Evolutionary conservation across 192 early-diverging fungal species (phyloP).

Genomic region (Coemansia sp.): DNA sequence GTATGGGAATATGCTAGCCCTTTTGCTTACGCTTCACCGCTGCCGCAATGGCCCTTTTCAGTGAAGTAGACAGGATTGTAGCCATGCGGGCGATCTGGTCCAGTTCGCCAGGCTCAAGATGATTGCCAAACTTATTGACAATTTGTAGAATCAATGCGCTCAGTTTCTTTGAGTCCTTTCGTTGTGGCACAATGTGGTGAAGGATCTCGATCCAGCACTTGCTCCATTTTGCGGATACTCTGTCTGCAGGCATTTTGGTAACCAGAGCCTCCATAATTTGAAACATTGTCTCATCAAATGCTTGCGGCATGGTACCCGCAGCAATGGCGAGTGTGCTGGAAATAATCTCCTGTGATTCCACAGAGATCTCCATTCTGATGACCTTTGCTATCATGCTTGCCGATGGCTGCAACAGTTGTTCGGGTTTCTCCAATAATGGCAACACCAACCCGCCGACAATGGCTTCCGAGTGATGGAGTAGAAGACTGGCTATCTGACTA

Average conservation of each 20-base stretch:
- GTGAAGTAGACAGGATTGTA: constrained; percentile 20
- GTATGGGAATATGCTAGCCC: not conserved
- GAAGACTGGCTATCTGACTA: constrained; percentile 25
- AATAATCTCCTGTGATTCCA: constrained; percentile 8
- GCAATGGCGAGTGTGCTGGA: constrained; percentile 14
- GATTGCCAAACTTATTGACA: constrained; percentile 40
- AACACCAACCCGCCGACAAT: constrained; percentile 23
- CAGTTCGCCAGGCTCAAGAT: constrained; percentile 11
- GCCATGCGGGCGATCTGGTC: constrained; percentile 26
- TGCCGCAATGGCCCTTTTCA: constrained; percentile 30
- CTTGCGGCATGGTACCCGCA: not conserved
- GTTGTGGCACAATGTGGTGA: constrained; percentile 5
- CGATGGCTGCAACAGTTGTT: constrained; percentile 4
- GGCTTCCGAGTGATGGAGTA: constrained; percentile 11
- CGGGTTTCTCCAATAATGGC: constrained; percentile 18
- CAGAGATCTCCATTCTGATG: constrained; percentile 24
- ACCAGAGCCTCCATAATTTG: constrained; percentile 34
- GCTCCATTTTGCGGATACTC: constrained; percentile 3
- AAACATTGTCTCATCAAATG: constrained; percentile 11
- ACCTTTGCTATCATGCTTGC: constrained; percentile 28
- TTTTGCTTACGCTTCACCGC: constrained; percentile 17
- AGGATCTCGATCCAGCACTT: constrained; percentile 25
- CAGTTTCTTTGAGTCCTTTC: constrained; percentile 30
- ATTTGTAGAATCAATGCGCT: constrained; percentile 36
- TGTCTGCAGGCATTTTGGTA: constrained; percentile 13